Evolutionary conservation across 1,284 basidiomycete genomes (phyloP).

Genomic region (Tilletiopsis washingtonensis): DNA sequence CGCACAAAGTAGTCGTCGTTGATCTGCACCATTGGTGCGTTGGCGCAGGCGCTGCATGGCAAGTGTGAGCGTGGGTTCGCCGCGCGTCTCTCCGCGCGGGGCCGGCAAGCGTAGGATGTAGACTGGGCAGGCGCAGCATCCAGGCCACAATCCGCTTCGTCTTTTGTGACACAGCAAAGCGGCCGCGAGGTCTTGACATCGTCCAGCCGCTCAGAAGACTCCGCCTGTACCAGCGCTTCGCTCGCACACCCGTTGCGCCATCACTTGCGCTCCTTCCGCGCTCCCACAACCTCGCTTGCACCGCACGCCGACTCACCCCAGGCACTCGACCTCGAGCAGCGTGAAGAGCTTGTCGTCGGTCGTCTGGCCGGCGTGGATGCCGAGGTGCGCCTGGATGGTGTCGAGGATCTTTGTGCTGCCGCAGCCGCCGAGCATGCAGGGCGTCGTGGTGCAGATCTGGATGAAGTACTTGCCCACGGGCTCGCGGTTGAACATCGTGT

Average conservation of each 20-base stretch:
- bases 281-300: neutral
- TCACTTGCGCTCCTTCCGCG: no score
- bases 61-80: neutral
- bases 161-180: no score
- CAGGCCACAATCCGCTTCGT: no score
- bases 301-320: constrained; percentile 52
- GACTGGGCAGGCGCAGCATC: no score
- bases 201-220: no score
- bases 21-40: constrained; percentile 97
- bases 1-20: constrained; percentile 91
- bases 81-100: neutral
- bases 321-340: constrained; percentile 93
- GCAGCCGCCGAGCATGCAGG: constrained; percentile 87
- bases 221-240: no score
- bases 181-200: no score
- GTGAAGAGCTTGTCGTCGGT: constrained; percentile 95
- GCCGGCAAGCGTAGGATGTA: no score
- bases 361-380: constrained; percentile 77
- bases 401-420: constrained; percentile 77
- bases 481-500: constrained; percentile 83
- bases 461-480: constrained; percentile 92
- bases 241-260: no score
- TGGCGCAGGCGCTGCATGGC: constrained; percentile 72
- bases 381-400: constrained; percentile 74
- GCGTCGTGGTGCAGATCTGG: constrained; percentile 97